phyloP scores from a whole-genome alignment of 1,284 basidiomycete genomes.

The Ceratobasidium sp. region DNA sequence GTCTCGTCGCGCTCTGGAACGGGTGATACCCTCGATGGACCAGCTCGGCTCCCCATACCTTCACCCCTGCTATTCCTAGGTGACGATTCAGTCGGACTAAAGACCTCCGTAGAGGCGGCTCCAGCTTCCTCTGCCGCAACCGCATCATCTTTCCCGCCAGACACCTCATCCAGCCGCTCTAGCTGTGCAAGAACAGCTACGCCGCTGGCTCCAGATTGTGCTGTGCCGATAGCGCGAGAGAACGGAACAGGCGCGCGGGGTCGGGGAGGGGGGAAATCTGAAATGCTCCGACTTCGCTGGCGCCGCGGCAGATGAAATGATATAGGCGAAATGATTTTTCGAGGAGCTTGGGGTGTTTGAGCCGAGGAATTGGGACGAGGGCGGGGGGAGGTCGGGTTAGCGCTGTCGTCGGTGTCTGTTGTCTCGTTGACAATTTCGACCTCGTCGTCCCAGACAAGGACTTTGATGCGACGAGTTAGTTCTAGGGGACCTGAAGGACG shows the following conservation, averaged over 20 bases:
- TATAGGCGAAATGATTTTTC: slow-evolving; percentile 58
- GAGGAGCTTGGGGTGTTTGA: slow-evolving; percentile 48
- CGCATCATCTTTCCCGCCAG: slow-evolving; percentile 75
- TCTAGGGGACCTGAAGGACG: slow-evolving; percentile 78
- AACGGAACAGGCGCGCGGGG: slow-evolving; percentile 80
- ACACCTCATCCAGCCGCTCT: slow-evolving; percentile 83
- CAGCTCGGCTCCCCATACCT: slow-evolving; percentile 18
- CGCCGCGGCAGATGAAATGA: slow-evolving; percentile 60
- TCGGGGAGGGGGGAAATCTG: slow-evolving; percentile 78
- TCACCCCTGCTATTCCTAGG: slow-evolving; percentile 11
- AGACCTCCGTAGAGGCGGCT: slow-evolving; percentile 62
- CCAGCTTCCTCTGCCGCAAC: slow-evolving; percentile 66
- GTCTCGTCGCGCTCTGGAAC: slow-evolving; percentile 40
- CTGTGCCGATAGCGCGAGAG: slow-evolving; percentile 72
- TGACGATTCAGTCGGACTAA: slow-evolving; percentile 54
- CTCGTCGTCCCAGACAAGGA: slow-evolving; percentile 87
- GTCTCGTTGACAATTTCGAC: slow-evolving; percentile 76
- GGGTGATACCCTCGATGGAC: slow-evolving; percentile 31
- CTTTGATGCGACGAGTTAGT: slow-evolving; percentile 81
- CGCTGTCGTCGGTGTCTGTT: slow-evolving; percentile 41
- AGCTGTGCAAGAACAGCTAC: slow-evolving; percentile 85
- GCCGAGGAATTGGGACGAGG: slow-evolving; percentile 71
- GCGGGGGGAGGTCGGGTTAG: slow-evolving; percentile 15
- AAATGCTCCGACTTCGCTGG: slow-evolving; percentile 57
- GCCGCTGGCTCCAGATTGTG: slow-evolving; percentile 77